phyloP scores from a whole-genome alignment of 768 basidiomycete species.

The Naganishia vaughanmartiniae region DNA sequence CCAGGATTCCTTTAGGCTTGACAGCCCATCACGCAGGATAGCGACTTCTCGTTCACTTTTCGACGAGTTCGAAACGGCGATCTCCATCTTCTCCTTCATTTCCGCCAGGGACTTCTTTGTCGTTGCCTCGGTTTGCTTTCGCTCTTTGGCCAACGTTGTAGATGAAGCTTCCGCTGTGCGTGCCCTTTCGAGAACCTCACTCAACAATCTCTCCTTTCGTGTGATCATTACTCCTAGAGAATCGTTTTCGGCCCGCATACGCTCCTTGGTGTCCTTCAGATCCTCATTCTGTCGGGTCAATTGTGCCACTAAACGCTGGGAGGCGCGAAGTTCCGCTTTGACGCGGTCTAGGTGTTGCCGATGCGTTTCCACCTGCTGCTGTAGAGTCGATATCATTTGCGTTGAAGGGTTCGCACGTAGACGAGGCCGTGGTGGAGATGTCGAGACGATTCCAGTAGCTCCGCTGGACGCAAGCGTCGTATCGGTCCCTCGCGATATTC shows the following conservation, averaged over 20 bases:
- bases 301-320: conserved; percentile 17
- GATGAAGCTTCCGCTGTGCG: conserved; percentile 45
- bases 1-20: conserved; percentile 45
- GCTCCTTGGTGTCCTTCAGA: conserved; percentile 48
- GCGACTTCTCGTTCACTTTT: conserved; percentile 43
- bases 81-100: conserved; percentile 44
- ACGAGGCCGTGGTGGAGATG: conserved; percentile 12
- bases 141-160: conserved; percentile 34
- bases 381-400: conserved; percentile 19
- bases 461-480: not conserved
- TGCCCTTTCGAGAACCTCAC: conserved; percentile 50
- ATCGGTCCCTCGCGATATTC: not conserved
- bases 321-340: conserved; percentile 17
- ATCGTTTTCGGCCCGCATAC: conserved; percentile 46
- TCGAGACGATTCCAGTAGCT: conserved; percentile 12
- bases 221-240: conserved; percentile 46
- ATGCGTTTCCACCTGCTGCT: conserved; percentile 18
- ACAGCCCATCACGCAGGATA: conserved; percentile 48
- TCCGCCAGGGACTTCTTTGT: conserved; percentile 40
- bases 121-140: conserved; percentile 40
- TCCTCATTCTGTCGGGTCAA: conserved; percentile 42
- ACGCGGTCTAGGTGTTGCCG: conserved; percentile 21
- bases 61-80: conserved; percentile 41
- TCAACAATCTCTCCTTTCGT: conserved; percentile 46
- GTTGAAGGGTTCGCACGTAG: conserved; percentile 16